A percentile compares a stretch with the other conserved stretches of the same genome.
Evolutionary conservation across 495 filamentous ascomycete genomes (phyloP).

Genomic region (Friedmanniomyces simplex): DNA sequence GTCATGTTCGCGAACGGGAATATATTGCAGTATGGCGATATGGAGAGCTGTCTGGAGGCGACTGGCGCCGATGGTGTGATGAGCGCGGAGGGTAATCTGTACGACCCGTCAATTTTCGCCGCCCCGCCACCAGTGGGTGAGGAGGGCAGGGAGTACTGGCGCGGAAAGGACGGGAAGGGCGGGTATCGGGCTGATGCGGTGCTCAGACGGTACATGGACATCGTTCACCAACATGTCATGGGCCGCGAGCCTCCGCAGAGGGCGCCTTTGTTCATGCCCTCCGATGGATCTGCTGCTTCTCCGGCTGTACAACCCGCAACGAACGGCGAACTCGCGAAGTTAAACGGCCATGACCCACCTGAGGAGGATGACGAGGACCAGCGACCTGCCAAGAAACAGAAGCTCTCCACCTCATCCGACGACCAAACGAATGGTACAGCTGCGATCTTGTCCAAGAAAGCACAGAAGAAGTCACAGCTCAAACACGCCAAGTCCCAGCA

Average conservation of each 20-base stretch:
- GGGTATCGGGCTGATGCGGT: conserved; percentile 87
- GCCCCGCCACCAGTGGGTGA: conserved; percentile 50
- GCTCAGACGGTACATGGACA: conserved; percentile 78
- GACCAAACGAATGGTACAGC: background rate
- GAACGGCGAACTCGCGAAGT: background rate
- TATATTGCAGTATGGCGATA: conserved; percentile 69
- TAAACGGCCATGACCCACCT: background rate
- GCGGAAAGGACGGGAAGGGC: conserved; percentile 65
- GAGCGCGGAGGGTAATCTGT: conserved; percentile 89
- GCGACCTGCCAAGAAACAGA: conserved; percentile 13
- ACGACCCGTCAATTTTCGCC: conserved; percentile 79
- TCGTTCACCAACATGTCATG: conserved; percentile 67
- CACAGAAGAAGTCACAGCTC: conserved; percentile 25
- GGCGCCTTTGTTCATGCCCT: conserved; percentile 63
- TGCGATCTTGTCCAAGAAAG: background rate
- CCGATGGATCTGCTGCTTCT: conserved; percentile 28
- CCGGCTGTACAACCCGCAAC: background rate
- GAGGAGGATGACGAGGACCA: conserved; percentile 23
- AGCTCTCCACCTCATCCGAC: background rate
- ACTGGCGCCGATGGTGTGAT: conserved; percentile 91
- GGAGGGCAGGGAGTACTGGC: conserved; percentile 73
- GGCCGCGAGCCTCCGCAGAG: conserved; percentile 50
- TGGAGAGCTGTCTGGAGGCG: conserved; percentile 63
- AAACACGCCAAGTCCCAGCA: conserved; percentile 35
- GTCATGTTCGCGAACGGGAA: conserved; percentile 98